phyloP scores from a whole-genome alignment of 2,329 filamentous ascomycete genomes.

The Neurospora sp. region DNA sequence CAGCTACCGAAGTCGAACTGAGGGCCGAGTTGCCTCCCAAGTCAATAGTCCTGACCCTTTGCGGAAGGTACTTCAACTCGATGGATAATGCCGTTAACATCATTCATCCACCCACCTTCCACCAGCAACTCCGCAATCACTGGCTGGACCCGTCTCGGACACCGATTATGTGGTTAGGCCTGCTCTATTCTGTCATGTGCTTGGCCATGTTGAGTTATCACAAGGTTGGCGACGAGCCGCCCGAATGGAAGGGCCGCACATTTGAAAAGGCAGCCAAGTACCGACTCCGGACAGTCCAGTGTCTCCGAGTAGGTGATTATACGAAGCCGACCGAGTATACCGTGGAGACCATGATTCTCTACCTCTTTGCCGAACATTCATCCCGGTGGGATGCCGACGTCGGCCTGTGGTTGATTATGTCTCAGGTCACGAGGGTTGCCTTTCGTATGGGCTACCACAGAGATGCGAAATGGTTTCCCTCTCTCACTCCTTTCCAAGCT shows the following conservation, averaged over 20 bases:
- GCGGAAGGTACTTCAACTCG: conserved; percentile 86
- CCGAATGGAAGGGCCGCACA: conserved; percentile 62
- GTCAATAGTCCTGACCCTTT: conserved; percentile 72
- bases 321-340: conserved; percentile 66
- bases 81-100: conserved; percentile 62
- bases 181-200: conserved; percentile 68
- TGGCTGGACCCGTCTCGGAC: conserved; percentile 68
- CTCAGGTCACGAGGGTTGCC: conserved; percentile 46
- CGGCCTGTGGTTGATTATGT: conserved; percentile 50
- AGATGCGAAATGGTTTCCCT: conserved; percentile 65
- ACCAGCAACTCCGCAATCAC: conserved; percentile 55
- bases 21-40: conserved; percentile 72
- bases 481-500: conserved; percentile 62
- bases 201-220: conserved; percentile 72
- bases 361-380: conserved; percentile 66
- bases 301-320: conserved; percentile 66
- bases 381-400: conserved; percentile 65
- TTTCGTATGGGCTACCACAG: conserved; percentile 70
- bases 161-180: conserved; percentile 66
- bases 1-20: conserved; percentile 66
- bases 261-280: conserved; percentile 55
- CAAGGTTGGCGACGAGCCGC: conserved; percentile 69
- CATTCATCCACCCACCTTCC: conserved; percentile 77
- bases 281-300: conserved; percentile 66
- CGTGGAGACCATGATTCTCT: conserved; percentile 68